Evolutionary conservation across 257 asterid genomes (phyloP).

Genomic region (Nyctanthes arbortristis): DNA sequence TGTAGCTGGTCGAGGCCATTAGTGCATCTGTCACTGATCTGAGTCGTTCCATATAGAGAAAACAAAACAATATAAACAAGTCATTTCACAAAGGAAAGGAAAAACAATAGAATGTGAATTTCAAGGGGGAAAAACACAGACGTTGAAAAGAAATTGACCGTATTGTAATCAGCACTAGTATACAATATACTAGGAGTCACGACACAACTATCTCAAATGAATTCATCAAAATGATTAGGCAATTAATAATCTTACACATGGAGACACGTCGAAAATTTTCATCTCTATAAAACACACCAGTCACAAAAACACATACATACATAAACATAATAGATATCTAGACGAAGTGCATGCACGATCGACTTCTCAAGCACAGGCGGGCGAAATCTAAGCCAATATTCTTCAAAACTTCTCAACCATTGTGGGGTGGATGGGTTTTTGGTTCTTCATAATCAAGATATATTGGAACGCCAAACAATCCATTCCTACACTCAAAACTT

Average conservation of each 20-base stretch:
- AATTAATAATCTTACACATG: no score
- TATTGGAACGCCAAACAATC: constrained; percentile 41
- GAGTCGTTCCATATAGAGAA: no score
- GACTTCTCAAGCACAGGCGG: constrained; percentile 28
- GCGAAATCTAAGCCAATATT: constrained; percentile 26
- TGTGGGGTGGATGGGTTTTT: constrained; percentile 66
- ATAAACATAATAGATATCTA: no score
- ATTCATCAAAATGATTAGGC: no score
- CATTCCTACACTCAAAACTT: constrained; percentile 24
- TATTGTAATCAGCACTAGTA: not conserved
- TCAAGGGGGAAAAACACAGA: no score
- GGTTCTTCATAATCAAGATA: constrained; percentile 68
- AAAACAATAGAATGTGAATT: not conserved
- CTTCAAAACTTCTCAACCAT: constrained; percentile 37
- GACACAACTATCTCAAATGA: not conserved
- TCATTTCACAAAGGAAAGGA: not conserved
- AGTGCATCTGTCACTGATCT: no score
- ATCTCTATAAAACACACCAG: no score
- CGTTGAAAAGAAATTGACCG: not conserved
- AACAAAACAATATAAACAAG: not conserved
- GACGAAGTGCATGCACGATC: no score
- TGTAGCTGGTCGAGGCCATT: no score
- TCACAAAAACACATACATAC: no score
- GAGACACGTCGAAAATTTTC: no score
- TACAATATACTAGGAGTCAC: not conserved